Conservation (phyloP, 306 rosid species). For the Arachis hypogaea region DNA sequence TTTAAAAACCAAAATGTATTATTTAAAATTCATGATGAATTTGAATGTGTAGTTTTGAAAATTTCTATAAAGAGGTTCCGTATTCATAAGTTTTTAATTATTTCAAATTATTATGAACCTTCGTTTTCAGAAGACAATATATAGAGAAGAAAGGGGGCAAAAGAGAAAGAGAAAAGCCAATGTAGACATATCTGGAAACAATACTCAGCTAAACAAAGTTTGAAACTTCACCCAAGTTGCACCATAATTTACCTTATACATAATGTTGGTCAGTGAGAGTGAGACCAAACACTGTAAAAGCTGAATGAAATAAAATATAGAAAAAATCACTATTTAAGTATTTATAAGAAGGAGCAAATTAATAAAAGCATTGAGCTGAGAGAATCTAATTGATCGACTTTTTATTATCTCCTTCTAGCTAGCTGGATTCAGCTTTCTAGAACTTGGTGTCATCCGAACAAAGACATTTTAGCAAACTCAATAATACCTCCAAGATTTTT, state of each 20-base stretch:
- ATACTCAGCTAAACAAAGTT: constrained; percentile 11
- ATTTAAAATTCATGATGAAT: too few relatives aligned
- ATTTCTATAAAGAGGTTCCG: constrained; percentile 17
- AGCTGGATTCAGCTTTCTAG: constrained; percentile 76
- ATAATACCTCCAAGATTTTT: constrained; percentile 57
- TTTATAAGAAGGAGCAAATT: background rate
- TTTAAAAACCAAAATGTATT: too few relatives aligned
- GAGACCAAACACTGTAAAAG: constrained; percentile 44
- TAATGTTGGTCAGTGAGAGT: constrained; percentile 32
- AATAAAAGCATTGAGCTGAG: constrained; percentile 40
- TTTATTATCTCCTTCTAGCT: constrained; percentile 59
- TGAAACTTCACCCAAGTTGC: constrained; percentile 40
- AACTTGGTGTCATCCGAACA: constrained; percentile 50
- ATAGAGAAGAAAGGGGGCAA: too few relatives aligned
- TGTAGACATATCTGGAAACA: constrained; percentile 18
- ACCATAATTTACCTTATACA: constrained; percentile 18
- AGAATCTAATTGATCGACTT: constrained; percentile 54
- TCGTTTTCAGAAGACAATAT: background rate
- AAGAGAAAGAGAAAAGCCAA: constrained; percentile 1
- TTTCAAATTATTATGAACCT: background rate
- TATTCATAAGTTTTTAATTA: constrained; percentile 3
- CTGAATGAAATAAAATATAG: constrained; percentile 32
- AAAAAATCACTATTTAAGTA: too few relatives aligned
- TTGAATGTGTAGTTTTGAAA: background rate
- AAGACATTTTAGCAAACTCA: constrained; percentile 50